Conservation (phyloP, 371 early-diverging fungal species). For the Batkoa obscura region DNA sequence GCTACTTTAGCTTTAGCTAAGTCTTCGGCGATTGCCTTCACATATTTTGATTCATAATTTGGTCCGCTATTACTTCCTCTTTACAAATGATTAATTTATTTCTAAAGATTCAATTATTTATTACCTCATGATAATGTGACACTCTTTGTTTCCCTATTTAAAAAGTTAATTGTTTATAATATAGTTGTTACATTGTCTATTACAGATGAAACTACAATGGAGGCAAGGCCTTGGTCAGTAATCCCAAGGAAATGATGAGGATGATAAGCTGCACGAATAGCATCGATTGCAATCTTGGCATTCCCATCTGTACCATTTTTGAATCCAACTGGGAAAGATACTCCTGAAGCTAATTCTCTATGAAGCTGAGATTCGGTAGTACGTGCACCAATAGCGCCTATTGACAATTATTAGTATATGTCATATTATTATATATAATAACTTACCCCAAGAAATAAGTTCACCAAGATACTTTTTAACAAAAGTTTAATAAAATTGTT, state of each 20-base stretch:
- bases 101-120: background rate
- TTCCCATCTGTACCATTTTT: slow-evolving; percentile 89
- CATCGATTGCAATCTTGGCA: slow-evolving; percentile 71
- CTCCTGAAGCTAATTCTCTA: slow-evolving; percentile 81
- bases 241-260: slow-evolving; percentile 84
- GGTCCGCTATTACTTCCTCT: slow-evolving; percentile 78
- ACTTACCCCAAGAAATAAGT: slow-evolving; percentile 61
- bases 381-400: slow-evolving; percentile 70
- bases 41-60: slow-evolving; percentile 60
- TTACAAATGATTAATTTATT: slow-evolving; percentile 59
- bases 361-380: slow-evolving; percentile 87
- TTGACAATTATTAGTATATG: no score
- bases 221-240: slow-evolving; percentile 80
- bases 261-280: slow-evolving; percentile 65
- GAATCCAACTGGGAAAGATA: slow-evolving; percentile 89
- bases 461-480: slow-evolving; percentile 50
- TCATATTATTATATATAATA: no score
- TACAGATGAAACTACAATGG: slow-evolving; percentile 74
- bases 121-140: slow-evolving; percentile 9
- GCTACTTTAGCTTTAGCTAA: slow-evolving; percentile 38
- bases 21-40: slow-evolving; percentile 34
- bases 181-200: slow-evolving; percentile 14
- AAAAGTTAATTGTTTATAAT: background rate
- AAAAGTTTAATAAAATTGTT: background rate
- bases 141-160: slow-evolving; percentile 11